Conservation (phyloP, 1,284 basidiomycete genomes). For the Trametes pubescens region DNA sequence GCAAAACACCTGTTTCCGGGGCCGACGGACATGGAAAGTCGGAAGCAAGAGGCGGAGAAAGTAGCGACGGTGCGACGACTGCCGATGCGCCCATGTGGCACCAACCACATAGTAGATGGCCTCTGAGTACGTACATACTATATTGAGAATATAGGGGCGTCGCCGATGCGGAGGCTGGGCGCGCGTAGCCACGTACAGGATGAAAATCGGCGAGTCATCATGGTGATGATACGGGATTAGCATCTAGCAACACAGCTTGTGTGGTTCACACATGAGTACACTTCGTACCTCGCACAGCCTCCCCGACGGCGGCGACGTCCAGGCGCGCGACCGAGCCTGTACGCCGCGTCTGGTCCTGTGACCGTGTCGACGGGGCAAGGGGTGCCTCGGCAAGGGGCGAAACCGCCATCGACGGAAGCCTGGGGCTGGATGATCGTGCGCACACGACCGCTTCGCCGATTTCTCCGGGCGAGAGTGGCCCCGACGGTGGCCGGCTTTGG, state of each 20-base stretch:
- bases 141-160: too few species aligned
- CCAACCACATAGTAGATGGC: background rate
- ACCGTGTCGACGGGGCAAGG: conserved; percentile 16
- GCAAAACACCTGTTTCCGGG: background rate
- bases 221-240: background rate
- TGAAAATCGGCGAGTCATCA: too few species aligned
- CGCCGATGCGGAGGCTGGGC: too few species aligned
- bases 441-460: background rate
- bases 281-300: conserved; percentile 5
- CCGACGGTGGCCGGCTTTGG: background rate
- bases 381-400: background rate
- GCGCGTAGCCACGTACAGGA: too few species aligned
- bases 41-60: background rate
- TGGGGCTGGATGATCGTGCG: background rate
- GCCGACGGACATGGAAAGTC: background rate
- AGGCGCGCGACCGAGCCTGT: conserved; percentile 1
- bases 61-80: background rate
- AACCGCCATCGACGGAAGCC: background rate
- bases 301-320: background rate
- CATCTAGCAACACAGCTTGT: background rate
- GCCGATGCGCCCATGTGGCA: background rate
- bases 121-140: too few species aligned
- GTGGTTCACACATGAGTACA: background rate
- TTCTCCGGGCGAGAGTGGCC: too few species aligned
- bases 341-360: conserved; percentile 18